A percentile compares a stretch with the other conserved stretches of the same genome.
Evolutionary conservation across 345 rosid species (phyloP).

Genomic region (Eucalyptus curtisii): DNA sequence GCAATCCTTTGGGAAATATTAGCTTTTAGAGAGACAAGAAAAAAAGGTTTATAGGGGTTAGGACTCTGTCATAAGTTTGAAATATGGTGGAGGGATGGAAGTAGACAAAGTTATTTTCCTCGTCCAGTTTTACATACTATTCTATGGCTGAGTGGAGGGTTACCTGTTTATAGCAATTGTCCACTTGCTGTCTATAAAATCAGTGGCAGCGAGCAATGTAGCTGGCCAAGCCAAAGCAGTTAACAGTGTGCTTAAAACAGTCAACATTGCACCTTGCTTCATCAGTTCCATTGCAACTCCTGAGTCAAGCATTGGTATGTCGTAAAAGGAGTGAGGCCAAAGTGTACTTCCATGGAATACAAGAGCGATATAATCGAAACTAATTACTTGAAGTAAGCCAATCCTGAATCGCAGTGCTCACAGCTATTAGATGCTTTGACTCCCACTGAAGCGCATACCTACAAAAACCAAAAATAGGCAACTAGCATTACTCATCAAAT

Average conservation of each 20-base stretch:
- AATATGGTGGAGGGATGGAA: not conserved
- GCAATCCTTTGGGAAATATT: not conserved
- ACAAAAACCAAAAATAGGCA: not conserved
- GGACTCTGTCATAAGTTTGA: not conserved
- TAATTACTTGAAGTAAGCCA: conserved; percentile 96
- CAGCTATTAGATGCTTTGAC: conserved; percentile 73
- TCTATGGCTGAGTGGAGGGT: not conserved
- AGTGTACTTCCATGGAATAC: not conserved
- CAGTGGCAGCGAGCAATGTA: conserved; percentile 65
- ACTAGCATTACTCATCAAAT: not conserved
- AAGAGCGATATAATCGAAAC: conserved; percentile 6
- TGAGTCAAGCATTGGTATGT: conserved; percentile 8
- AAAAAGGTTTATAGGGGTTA: not conserved
- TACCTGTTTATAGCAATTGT: conserved; percentile 86
- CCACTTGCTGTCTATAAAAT: conserved; percentile 94
- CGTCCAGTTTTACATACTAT: not conserved
- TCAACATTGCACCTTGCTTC: conserved; percentile 97
- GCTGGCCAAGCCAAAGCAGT: conserved; percentile 92
- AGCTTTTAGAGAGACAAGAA: not conserved
- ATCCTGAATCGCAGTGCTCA: conserved; percentile 96
- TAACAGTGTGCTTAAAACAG: conserved; percentile 73
- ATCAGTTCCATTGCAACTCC: conserved; percentile 72
- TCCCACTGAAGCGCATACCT: conserved; percentile 96
- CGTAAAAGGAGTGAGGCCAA: not conserved
- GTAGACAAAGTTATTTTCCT: not conserved